Evolutionary conservation across 2,329 filamentous ascomycete genomes (phyloP).

Genomic region (Aschersonia sp.): DNA sequence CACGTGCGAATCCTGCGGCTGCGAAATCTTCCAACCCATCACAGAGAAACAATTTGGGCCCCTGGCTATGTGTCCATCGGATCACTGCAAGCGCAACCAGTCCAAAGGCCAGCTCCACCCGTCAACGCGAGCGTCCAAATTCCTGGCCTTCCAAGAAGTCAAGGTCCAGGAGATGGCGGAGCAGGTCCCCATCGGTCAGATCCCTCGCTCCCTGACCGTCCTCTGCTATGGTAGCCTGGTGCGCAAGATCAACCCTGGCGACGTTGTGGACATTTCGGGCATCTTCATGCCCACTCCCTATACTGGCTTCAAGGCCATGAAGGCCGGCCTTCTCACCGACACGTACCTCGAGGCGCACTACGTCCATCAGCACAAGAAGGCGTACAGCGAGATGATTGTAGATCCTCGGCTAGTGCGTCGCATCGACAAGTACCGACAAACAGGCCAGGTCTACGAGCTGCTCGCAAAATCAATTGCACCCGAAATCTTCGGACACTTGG

Average conservation of each 20-base stretch:
- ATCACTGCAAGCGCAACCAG: conserved; percentile 83
- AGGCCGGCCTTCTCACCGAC: conserved; percentile 88
- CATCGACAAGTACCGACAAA: conserved; percentile 73
- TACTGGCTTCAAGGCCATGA: conserved; percentile 97
- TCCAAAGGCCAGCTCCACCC: conserved; percentile 86
- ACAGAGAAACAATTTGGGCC: conserved; percentile 84
- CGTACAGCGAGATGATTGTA: conserved; percentile 82
- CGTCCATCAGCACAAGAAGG: conserved; percentile 93
- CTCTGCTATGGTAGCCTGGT: conserved; percentile 80
- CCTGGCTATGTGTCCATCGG: conserved; percentile 71
- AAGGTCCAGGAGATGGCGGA: conserved; percentile 99
- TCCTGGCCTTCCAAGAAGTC: conserved; percentile 92
- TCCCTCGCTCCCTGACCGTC: conserved; percentile 79
- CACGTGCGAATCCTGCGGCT: conserved; percentile 90
- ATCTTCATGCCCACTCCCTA: conserved; percentile 96
- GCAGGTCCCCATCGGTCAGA: conserved; percentile 95
- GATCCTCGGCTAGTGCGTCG: conserved; percentile 66
- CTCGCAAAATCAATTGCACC: conserved; percentile 92
- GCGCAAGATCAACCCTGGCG: conserved; percentile 79
- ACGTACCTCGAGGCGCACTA: conserved; percentile 94
- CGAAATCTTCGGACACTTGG: conserved; percentile 90
- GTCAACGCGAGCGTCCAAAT: conserved; percentile 92
- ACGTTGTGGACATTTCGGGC: conserved; percentile 84
- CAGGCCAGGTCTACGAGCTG: conserved; percentile 89
- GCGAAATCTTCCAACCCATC: conserved; percentile 94